A percentile compares a stretch with the other conserved stretches of the same genome.
phyloP scores from a whole-genome alignment of 2,329 filamentous ascomycete genomes.

The Xylaria sp. region DNA sequence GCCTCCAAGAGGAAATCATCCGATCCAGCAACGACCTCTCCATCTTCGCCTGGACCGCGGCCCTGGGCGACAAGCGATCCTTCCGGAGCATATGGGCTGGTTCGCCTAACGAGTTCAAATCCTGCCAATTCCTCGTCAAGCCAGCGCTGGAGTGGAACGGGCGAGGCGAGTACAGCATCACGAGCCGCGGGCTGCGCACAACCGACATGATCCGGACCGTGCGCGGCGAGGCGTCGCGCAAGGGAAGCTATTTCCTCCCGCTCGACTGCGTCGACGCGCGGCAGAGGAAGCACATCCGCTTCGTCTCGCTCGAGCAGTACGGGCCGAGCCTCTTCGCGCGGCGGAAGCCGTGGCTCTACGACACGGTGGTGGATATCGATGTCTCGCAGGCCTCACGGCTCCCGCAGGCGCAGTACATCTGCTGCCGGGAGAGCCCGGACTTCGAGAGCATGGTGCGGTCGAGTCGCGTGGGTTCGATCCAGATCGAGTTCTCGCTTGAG shows the following conservation, averaged over 20 bases:
- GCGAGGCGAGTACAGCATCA: slow-evolving; percentile 43
- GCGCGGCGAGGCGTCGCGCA: slow-evolving; percentile 30
- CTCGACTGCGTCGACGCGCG: slow-evolving; percentile 44
- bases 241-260: slow-evolving; percentile 43
- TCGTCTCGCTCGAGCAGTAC: slow-evolving; percentile 43
- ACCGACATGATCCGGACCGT: slow-evolving; percentile 42
- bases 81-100: slow-evolving; percentile 42
- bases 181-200: slow-evolving; percentile 42
- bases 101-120: slow-evolving; percentile 41
- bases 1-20: slow-evolving; percentile 44
- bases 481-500: slow-evolving; percentile 39
- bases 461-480: slow-evolving; percentile 41
- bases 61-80: slow-evolving; percentile 32
- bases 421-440: slow-evolving; percentile 37
- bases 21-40: slow-evolving; percentile 42
- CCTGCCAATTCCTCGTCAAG: slow-evolving; percentile 40
- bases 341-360: slow-evolving; percentile 39
- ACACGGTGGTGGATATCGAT: slow-evolving; percentile 40
- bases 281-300: slow-evolving; percentile 39
- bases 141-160: slow-evolving; percentile 43
- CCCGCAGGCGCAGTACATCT: slow-evolving; percentile 41
- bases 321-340: slow-evolving; percentile 43
- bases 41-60: slow-evolving; percentile 43
- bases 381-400: slow-evolving; percentile 41
- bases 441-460: slow-evolving; percentile 37